Evolutionary conservation across 2,329 filamentous ascomycete species (phyloP).

Genomic region (Alternaria triticina): DNA sequence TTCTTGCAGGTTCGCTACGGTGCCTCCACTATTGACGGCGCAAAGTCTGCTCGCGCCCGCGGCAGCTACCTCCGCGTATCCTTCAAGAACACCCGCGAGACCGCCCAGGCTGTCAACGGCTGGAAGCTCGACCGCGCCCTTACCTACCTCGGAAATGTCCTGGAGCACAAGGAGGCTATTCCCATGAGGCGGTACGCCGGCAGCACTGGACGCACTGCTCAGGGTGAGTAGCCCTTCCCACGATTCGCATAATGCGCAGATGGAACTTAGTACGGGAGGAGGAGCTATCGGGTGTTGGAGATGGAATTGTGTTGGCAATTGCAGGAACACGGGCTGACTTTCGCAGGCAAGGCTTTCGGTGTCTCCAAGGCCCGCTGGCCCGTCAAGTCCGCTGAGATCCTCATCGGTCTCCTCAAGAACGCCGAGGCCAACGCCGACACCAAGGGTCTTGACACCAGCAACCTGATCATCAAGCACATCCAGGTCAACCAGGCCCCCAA

Average conservation of each 20-base stretch:
- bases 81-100: slow-evolving; percentile 99
- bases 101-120: slow-evolving; percentile 98
- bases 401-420: slow-evolving; percentile 82
- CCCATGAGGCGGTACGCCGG: slow-evolving; percentile 98
- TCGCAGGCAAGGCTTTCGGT: slow-evolving; percentile 95
- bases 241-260: slow-evolving; percentile 3
- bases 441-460: slow-evolving; percentile 75
- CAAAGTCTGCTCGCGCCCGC: slow-evolving; percentile 87
- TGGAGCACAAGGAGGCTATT: slow-evolving; percentile 95
- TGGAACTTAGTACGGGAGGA: neutral
- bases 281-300: neutral
- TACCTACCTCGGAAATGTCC: slow-evolving; percentile 97
- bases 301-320: slow-evolving; percentile 2
- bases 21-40: slow-evolving; percentile 47
- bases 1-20: slow-evolving; percentile 48
- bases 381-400: slow-evolving; percentile 98
- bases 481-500: slow-evolving; percentile 99
- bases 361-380: slow-evolving; percentile 98
- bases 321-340: slow-evolving; percentile 26
- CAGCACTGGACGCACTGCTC: slow-evolving; percentile 91
- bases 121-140: slow-evolving; percentile 97
- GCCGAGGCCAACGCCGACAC: slow-evolving; percentile 55
- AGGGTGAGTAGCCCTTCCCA: slow-evolving; percentile 74
- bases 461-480: slow-evolving; percentile 99
- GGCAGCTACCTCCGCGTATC: slow-evolving; percentile 98